These are phyloP conservation scores for Suillus clintonianus DNA, from an alignment of 768 basidiomycete genomes.

Conservation along the genomic window DNA sequence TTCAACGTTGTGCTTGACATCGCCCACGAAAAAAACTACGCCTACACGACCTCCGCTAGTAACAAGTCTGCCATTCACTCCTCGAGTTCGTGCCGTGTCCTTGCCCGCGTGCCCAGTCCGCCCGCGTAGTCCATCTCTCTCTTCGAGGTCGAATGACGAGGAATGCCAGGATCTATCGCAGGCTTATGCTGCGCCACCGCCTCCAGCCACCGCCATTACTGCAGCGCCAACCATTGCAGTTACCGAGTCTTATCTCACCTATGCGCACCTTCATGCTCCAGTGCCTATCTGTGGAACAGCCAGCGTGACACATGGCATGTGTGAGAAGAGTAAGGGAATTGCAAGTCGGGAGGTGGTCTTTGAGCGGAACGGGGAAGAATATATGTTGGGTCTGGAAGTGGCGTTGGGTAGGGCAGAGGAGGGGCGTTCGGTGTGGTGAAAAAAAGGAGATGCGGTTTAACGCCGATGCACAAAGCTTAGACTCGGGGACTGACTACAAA, in stretches of 20 bases:
- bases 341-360: conserved; percentile 24
- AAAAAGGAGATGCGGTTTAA: background rate
- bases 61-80: conserved; percentile 12
- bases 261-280: conserved; percentile 27
- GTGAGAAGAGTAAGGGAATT: conserved; percentile 9
- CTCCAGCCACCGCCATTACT: conserved; percentile 27
- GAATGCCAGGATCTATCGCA: conserved; percentile 30
- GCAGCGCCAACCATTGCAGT: conserved; percentile 16
- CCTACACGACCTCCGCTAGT: conserved; percentile 13
- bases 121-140: conserved; percentile 18
- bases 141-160: conserved; percentile 12
- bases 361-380: conserved; percentile 28
- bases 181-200: conserved; percentile 26
- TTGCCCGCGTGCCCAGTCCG: conserved; percentile 17
- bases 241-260: conserved; percentile 27
- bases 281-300: conserved; percentile 8
- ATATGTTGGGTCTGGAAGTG: conserved; percentile 30
- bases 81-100: conserved; percentile 28
- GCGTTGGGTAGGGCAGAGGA: conserved; percentile 34
- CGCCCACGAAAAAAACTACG: conserved; percentile 8
- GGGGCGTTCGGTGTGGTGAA: conserved; percentile 32
- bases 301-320: background rate
- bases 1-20: conserved; percentile 15
- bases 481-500: background rate
- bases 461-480: background rate